Evolutionary conservation across 1,139 yeast species (phyloP).

Genomic region (Meyerozyma carpophila): DNA sequence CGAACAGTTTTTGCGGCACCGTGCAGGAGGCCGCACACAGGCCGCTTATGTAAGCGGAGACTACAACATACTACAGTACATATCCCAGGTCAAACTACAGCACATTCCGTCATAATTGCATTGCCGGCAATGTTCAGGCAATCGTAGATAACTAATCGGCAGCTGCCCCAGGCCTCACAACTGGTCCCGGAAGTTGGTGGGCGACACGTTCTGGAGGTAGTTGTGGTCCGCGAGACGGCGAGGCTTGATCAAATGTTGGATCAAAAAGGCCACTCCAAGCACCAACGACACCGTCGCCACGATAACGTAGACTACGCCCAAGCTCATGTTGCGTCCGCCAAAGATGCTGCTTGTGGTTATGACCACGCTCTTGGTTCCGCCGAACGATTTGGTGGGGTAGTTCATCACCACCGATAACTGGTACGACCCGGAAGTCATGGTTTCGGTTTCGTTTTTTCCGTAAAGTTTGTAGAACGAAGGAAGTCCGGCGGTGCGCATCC

Average conservation of each 20-base stretch:
- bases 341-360: constrained; percentile 62
- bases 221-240: constrained; percentile 43
- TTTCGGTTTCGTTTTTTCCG: constrained; percentile 47
- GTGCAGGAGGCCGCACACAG: not conserved
- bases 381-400: constrained; percentile 64
- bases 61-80: no score
- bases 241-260: constrained; percentile 45
- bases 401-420: constrained; percentile 55
- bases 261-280: constrained; percentile 40
- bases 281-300: constrained; percentile 53
- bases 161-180: constrained; percentile 9
- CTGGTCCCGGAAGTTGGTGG: constrained; percentile 15
- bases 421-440: constrained; percentile 54
- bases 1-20: not conserved
- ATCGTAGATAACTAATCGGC: no score
- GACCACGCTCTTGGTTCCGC: constrained; percentile 66
- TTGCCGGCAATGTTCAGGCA: no score
- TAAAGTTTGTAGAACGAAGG: constrained; percentile 66
- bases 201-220: constrained; percentile 24
- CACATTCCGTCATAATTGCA: no score
- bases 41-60: no score
- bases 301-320: constrained; percentile 63
- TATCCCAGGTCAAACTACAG: no score
- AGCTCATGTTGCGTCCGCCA: constrained; percentile 65
- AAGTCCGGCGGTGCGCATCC: constrained; percentile 84